Percentiles rank a stretch among this genome's conserved stretches.
Conservation (phyloP, 78 protist genomes). For the Monosiga brevicollis region DNA sequence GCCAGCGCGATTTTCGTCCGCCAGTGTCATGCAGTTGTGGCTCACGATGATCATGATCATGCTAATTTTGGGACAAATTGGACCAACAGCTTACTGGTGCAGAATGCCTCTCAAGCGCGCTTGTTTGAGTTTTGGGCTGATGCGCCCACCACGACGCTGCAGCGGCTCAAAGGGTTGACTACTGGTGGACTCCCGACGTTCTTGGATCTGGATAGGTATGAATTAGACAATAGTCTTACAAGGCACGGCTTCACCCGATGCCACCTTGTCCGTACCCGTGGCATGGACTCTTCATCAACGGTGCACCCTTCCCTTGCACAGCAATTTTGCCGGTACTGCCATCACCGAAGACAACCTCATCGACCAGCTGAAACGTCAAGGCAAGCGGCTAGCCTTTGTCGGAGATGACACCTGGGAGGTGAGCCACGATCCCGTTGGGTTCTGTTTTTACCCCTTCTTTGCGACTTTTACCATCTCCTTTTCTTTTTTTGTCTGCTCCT, state of each 20-base stretch:
- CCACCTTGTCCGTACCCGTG: not conserved
- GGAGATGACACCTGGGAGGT: constrained; percentile 95
- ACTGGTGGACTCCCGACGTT: constrained; percentile 91
- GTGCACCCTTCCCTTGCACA: not conserved
- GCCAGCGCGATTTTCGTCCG: not conserved
- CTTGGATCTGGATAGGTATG: constrained; percentile 62
- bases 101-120: too few species aligned
- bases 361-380: constrained; percentile 34
- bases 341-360: constrained; percentile 77
- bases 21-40: not conserved
- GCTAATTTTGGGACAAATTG: not conserved
- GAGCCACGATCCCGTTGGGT: too few species aligned
- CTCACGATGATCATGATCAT: not conserved
- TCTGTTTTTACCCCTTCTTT: too few species aligned
- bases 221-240: too few species aligned
- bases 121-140: constrained; percentile 67
- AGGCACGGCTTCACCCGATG: not conserved
- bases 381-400: constrained; percentile 20
- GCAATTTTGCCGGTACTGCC: constrained; percentile 40
- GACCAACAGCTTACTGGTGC: constrained; percentile 15
- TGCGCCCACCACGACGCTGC: constrained; percentile 92
- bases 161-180: constrained; percentile 67
- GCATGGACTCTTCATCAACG: too few species aligned
- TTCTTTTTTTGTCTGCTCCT: too few species aligned
- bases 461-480: too few species aligned